A percentile compares a stretch with the other conserved stretches of the same genome.
phyloP scores from a whole-genome alignment of 2,329 filamentous ascomycete species.

The Elsinoe batatas region DNA sequence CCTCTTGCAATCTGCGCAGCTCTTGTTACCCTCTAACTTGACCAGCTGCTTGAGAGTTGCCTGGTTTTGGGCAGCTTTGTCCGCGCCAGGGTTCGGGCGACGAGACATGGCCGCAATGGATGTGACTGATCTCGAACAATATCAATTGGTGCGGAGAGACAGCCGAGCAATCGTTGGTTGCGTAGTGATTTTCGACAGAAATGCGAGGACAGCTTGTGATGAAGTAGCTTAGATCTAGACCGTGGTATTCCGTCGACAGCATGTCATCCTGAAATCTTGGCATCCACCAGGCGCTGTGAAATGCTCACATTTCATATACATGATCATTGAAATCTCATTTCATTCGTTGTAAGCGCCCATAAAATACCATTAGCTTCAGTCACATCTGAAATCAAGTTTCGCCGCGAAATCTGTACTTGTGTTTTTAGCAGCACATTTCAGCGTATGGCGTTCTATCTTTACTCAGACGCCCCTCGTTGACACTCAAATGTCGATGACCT shows the following conservation, averaged over 20 bases:
- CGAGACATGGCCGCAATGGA: conserved; percentile 57
- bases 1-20: conserved; percentile 95
- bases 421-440: no score
- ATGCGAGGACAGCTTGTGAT: not conserved
- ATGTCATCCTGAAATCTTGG: conserved; percentile 9
- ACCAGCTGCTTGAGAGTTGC: conserved; percentile 88
- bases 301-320: no score
- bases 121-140: not conserved
- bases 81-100: conserved; percentile 68
- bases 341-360: no score
- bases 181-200: not conserved
- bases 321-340: no score
- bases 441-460: no score
- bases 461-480: no score
- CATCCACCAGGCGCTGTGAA: not conserved
- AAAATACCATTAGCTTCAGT: no score
- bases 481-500: no score
- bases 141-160: not conserved
- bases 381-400: no score
- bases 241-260: not conserved
- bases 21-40: conserved; percentile 92
- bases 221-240: not conserved
- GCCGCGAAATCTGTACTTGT: no score
- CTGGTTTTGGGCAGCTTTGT: conserved; percentile 86
- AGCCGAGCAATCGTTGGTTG: not conserved